These are phyloP conservation scores for Ceratocystis lukuohia DNA, from an alignment of 2,329 filamentous ascomycete species.

Conservation along the genomic window DNA sequence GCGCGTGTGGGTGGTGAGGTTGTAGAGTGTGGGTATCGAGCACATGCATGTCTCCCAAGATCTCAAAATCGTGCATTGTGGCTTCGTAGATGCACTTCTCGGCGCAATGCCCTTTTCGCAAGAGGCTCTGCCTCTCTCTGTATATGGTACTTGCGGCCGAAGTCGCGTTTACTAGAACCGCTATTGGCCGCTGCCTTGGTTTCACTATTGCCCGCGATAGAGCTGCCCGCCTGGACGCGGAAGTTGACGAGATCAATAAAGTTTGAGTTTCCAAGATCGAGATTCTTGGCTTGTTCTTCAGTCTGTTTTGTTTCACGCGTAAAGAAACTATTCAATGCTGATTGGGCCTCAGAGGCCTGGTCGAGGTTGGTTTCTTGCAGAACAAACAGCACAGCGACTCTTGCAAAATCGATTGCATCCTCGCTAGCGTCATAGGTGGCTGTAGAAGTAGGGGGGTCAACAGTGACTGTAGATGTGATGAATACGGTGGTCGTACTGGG, in stretches of 20 bases:
- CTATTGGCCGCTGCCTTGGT: background rate
- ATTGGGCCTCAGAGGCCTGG: conserved; percentile 42
- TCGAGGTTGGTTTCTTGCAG: conserved; percentile 41
- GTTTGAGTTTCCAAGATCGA: conserved; percentile 33
- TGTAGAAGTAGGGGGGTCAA: conserved; percentile 12
- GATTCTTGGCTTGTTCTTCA: conserved; percentile 29
- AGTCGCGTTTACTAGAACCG: background rate
- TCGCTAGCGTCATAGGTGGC: conserved; percentile 38
- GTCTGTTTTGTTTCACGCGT: conserved; percentile 27
- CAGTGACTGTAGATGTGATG: conserved; percentile 14
- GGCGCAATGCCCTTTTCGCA: no score
- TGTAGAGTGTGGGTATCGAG: background rate
- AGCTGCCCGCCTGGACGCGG: conserved; percentile 16
- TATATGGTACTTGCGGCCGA: background rate
- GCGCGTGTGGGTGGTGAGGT: background rate
- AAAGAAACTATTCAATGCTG: conserved; percentile 42
- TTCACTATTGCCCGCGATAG: conserved; percentile 1
- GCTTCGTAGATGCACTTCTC: no score
- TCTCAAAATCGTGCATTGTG: no score
- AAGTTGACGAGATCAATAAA: conserved; percentile 39
- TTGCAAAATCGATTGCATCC: conserved; percentile 48
- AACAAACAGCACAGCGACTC: conserved; percentile 48
- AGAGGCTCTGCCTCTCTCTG: no score
- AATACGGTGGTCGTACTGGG: conserved; percentile 14
- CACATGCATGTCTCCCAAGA: no score